Evolutionary conservation across 306 rosid species (phyloP), one percentile per base, ranked within the genome.

Genomic region (Fagus crenata): DNA sequence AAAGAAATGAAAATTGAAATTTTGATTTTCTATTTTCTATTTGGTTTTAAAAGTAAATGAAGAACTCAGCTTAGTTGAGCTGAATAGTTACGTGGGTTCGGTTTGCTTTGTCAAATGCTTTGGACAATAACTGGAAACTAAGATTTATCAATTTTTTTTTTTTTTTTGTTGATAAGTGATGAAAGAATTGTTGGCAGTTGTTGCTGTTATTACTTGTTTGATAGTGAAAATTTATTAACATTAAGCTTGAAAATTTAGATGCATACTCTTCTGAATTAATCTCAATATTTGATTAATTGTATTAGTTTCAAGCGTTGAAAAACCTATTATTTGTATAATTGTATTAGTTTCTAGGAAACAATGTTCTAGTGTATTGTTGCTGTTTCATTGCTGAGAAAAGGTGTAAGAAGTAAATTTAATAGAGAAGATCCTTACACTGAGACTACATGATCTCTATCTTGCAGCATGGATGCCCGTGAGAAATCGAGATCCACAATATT

Each of bases 401-500:
- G 9, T 9, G 63, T 18, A 56, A 28, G 18, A 56, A 56, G 35
- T 56, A 56, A 28, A 56, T 28, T 56, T 28, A 56, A 56, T 56
- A 22, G 63, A 56, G 35, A 56, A 56, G 63, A 56, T 56, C 63
- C 63, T 64, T 36, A 64, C 43, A 36, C 49, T 64, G 31, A 14
- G 7, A 37, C 2, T 1, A 53, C 61, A 61, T 36, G 55, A 3
- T 54, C 5, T 22, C 4, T 56, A 64, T 75, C 31, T 64, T 83
- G 67, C 70, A 83, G 86, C 72, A 79, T 76, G 81, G 71, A 80
- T 75, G 81, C 81, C 32, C 78, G 49, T 1, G 83, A 79, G 71
- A 75, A 79, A 63, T 75, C 83, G 17, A 75, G 81, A 64, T 58
- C 83, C n/a, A 54, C 56, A 13, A 49, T 71, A 36, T 7, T 83